Base-by-base conservation (phyloP, 2,329 filamentous ascomycete genomes). In the Diaporthe sp. region DNA sequence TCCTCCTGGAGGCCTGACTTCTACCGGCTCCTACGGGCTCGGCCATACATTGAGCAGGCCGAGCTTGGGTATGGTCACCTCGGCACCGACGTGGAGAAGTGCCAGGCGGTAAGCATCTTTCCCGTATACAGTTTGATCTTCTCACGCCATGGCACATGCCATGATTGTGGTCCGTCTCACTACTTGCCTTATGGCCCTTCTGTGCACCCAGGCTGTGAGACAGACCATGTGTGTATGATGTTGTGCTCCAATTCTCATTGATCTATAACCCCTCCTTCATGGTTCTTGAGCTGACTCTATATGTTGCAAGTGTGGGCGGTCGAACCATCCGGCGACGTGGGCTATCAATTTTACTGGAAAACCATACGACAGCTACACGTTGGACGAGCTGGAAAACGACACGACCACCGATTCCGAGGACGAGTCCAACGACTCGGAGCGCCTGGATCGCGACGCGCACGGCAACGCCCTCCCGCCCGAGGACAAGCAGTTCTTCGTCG, bases 1-100 rank as follows among this genome's bases (percentile, higher is more conserved):
- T 87, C 93, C 0, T 90, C 88, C 2, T 97, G 94, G 94, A 92
- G 88, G 57, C 75, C 83, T 1, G 88, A 91, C 4, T 96, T 96
- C 80, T 88, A 87, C n/a, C 86, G 87, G 61, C 89, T 92, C 0
- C 85, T 97, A 8, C 87, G 90, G 76, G 90, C 91, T 4, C 86
- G 94, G 4, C 94, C 94, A 0, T 86, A 89, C 19, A 87, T 94
- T 30, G 87, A 89, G 60, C 71, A 73, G 42, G 25, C 30, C 19
- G 71, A 74, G 52, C 60, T 76, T 17, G 33, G 84, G 6, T 15
- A 55, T 9, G 66, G 74, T 5, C 42, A 57, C 45, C 52, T 76
- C 12, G 67, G 58, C 19, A 38, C 42, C 2, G 69, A 73, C 15
- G 28, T 71, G 17, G 71, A 71, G 13, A 75, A 73, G 28, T 76